Evolutionary conservation across 768 basidiomycete species (phyloP), one percentile per base, ranked within the genome.

Genomic region (Tylopilus intermedius): DNA sequence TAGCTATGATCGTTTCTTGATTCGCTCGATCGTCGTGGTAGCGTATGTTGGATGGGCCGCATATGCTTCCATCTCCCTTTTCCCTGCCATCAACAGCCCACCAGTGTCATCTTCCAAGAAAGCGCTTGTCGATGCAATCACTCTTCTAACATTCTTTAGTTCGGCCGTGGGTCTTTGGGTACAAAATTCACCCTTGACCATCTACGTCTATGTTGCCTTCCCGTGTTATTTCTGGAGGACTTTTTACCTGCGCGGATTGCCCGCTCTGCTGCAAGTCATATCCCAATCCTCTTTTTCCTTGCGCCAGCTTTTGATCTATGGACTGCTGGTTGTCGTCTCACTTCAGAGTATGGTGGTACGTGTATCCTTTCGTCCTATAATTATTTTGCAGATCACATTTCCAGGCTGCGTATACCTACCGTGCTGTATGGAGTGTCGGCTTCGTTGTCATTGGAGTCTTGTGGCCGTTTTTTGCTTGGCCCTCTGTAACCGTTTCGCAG

Each of bases 11-110:
- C 82, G 88, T 15, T 72, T 79, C 29, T 68, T 92, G 42, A 84
- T 94, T 27, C 79, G 83, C 14, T 70, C 62, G 3, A 81, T 93
- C 56, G 90, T 91, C 47, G 78, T 77, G 1, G 63, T 76, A 7
- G 89, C 88, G 1, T 93, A 94, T 66, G 64, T 77, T 3, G 89
- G 89, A 48, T 94, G 90, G 88, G 81, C 80, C 18, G 82, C 81
- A 1, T 91, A 81, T 65, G 73, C 80, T 6, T 79, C 82, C 0
- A 65, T 81, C 5, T 82, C 75, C 40, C 74, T 90, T 6, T 69
- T 87, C 48, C 72, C 79, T 24, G 72, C 77, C 8, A 56, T 64
- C 21, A 71, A 73, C 18, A 50, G 37, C 40, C 45, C 24, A 5
- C 41, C 22, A 21, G 33, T n/a, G 37, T 49, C 45, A 33, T 21